Base-by-base conservation (phyloP, 805 yeast genomes). In the Candida namnaoensis region DNA sequence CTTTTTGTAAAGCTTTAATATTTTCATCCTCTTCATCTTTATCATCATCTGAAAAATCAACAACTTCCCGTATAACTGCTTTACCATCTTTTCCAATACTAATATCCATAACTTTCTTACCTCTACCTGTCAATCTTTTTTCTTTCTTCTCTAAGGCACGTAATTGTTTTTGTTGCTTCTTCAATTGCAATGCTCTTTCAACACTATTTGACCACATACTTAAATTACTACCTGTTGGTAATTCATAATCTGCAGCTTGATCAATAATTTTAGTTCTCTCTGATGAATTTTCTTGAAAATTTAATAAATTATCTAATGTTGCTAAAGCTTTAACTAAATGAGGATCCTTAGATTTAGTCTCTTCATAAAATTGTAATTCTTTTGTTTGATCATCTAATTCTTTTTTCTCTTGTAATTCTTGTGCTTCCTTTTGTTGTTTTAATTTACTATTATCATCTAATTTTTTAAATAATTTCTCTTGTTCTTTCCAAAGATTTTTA, bases 201-300 rank as follows among this genome's bases (percentile, higher is more conserved):
- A 81, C 71, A 1, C 95, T 81, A 34, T 70, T 66, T 0, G 95
- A 80, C 98, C 99, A 93, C 47, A 82, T 65, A 49, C 76, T 82
- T 34, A 72, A 53, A 30, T 69, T 71, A 1, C 72, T 62, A 3
- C 66, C 65, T 0, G 87, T 76, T 32, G 70, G 63, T 42, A 81
- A 61, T 39, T 86, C 95, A 57, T 76, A 87, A 57, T 93, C 99
- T 5, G 95, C 78, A 0, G 95, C 96, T 56, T 87, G 82, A 57
- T 93, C 99, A 34, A 95, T 90, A 47, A 93, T 88, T 50, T 77
- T 78, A 0, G 99, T 93, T 57, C 99, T 71, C 58, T 88, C 95
- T 1, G 90, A 86, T 7, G 95, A 85, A 14, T 90, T 79, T 3
- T 76, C 86, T 58, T 93, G 99, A 59, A 80, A 93, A 46, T 78